Conservation (phyloP, 2,329 filamentous ascomycete genomes). For the Fusarium tuaranense region DNA sequence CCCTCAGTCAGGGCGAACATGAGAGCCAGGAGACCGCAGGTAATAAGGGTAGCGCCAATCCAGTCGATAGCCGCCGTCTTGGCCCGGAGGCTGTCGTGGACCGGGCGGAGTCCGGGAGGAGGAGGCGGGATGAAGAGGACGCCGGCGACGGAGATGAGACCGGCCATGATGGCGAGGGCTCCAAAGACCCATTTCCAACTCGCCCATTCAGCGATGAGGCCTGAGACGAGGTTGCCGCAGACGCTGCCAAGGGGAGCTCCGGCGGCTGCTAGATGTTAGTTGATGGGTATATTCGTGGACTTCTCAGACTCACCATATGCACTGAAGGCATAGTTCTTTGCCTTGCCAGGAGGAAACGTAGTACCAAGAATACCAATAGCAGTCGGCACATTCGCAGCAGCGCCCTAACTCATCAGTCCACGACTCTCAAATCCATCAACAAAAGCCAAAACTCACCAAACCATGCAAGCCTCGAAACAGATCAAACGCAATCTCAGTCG, state of each 20-base stretch:
- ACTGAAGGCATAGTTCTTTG: conserved; percentile 78
- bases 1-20: conserved; percentile 77
- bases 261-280: conserved; percentile 56
- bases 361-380: conserved; percentile 77
- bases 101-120: conserved; percentile 45
- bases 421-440: background rate
- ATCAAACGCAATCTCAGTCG: conserved; percentile 76
- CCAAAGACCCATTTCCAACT: conserved; percentile 78
- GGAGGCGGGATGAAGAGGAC: conserved; percentile 70
- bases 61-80: conserved; percentile 69
- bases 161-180: conserved; percentile 70
- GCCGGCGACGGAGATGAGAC: conserved; percentile 66
- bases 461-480: conserved; percentile 75
- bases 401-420: conserved; percentile 56
- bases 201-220: conserved; percentile 71
- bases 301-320: conserved; percentile 61
- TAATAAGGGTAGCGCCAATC: conserved; percentile 73
- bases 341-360: conserved; percentile 74
- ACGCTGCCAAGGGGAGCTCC: conserved; percentile 74
- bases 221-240: conserved; percentile 73
- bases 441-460: conserved; percentile 50
- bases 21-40: conserved; percentile 69
- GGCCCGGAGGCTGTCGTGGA: conserved; percentile 44
- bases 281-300: background rate
- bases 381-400: conserved; percentile 77